Evolutionary conservation across 495 filamentous ascomycete species (phyloP).

Genomic region (Barbatosphaeria neglecta): DNA sequence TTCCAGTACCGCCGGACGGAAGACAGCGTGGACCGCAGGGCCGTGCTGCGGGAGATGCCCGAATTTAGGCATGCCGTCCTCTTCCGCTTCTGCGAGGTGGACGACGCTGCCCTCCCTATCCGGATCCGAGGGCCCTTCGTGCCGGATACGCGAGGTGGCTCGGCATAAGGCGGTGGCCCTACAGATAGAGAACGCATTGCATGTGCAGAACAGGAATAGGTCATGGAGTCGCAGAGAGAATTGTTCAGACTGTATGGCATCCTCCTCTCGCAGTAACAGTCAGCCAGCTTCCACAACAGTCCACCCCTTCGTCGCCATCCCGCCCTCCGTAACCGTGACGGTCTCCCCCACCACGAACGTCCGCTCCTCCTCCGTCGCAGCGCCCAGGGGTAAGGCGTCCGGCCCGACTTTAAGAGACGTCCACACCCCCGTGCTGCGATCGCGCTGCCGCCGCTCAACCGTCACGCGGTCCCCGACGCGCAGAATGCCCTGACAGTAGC

Average conservation of each 20-base stretch:
- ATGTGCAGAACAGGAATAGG: too few species aligned
- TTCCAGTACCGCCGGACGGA: background rate
- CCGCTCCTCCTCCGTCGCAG: background rate
- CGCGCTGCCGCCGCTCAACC: conserved; percentile 34
- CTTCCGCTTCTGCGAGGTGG: background rate
- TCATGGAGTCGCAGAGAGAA: too few species aligned
- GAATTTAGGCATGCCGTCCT: background rate
- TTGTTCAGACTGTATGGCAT: too few species aligned
- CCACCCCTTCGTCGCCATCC: background rate
- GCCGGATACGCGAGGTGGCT: too few species aligned
- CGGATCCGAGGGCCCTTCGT: too few species aligned
- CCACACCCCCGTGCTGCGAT: conserved; percentile 6
- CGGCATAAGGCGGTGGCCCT: too few species aligned
- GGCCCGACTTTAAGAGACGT: background rate
- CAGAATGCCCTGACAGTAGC: conserved; percentile 34
- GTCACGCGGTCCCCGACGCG: conserved; percentile 22
- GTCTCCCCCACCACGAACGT: background rate
- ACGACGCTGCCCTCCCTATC: background rate
- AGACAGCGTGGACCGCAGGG: background rate
- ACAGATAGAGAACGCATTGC: too few species aligned
- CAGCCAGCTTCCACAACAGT: background rate
- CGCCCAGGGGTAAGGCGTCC: background rate
- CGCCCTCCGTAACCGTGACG: background rate
- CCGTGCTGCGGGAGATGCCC: background rate
- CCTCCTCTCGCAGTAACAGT: too few species aligned